Conservation (phyloP, 2,329 filamentous ascomycete species). For the Zasmidium angulare region DNA sequence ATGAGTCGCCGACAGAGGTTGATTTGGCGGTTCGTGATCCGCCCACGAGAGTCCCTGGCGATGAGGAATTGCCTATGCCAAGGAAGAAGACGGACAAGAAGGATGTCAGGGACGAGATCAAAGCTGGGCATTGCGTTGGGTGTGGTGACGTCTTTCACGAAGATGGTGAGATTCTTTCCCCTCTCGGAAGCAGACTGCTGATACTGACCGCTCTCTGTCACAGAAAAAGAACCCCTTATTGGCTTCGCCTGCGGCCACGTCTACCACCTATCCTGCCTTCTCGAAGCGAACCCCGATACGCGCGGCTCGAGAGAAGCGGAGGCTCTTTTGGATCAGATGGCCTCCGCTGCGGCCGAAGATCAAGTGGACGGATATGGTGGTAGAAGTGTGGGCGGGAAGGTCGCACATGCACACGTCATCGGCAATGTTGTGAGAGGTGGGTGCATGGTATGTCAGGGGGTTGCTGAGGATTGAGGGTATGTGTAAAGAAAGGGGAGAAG, state of each 20-base stretch:
- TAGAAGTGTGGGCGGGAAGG: conserved; percentile 78
- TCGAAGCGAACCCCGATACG: conserved; percentile 46
- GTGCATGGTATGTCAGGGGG: conserved; percentile 19
- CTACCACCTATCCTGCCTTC: conserved; percentile 72
- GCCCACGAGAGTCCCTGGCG: conserved; percentile 26
- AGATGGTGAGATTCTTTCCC: conserved; percentile 32
- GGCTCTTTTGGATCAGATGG: conserved; percentile 40
- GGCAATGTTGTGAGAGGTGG: conserved; percentile 55
- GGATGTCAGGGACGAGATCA: conserved; percentile 14
- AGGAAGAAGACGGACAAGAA: conserved; percentile 21
- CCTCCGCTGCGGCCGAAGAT: conserved; percentile 48
- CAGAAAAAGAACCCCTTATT: conserved; percentile 69
- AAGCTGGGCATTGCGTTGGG: conserved; percentile 41
- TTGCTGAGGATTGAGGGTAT: conserved; percentile 2
- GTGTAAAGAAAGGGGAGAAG: not conserved
- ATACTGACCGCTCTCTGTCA: not conserved
- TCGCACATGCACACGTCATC: conserved; percentile 78
- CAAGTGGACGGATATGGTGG: conserved; percentile 38
- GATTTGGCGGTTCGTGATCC: conserved; percentile 35
- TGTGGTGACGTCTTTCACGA: conserved; percentile 40
- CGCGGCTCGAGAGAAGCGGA: conserved; percentile 30
- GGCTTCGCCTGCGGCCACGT: conserved; percentile 82
- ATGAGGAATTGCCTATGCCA: conserved; percentile 23
- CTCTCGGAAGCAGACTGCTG: not conserved
- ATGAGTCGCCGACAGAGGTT: conserved; percentile 30